Base-by-base conservation (phyloP, 1,284 basidiomycete species). In the Cystobasidium pallidum region DNA sequence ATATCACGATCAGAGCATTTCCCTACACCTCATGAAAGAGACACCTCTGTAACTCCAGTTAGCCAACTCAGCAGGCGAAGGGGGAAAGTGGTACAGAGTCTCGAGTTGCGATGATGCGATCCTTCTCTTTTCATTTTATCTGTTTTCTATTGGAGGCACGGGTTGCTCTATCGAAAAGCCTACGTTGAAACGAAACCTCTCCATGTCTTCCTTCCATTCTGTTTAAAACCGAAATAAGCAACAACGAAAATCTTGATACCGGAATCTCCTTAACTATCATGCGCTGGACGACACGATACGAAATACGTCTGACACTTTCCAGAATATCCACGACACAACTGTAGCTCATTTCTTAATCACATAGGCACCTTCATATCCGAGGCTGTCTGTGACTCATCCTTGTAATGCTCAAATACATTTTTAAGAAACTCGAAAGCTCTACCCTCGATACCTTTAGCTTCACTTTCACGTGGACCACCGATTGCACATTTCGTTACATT, bases 391-490 rank as follows among this genome's bases (percentile, higher is more conserved):
- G 26, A 7, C 49, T 51, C 39, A 28, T 51, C 17, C 61, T 64
- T 64, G 34, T 66, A 66, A 26, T 66, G 17, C 10, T 51, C 26
- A 30, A 71, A 64, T 13, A 71, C 51, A 15, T 57, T 21, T 19
- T 24, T 2, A 4, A 71, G 59, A 32, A 71, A 71, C 2, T n/a
- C 7, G 24, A 21, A 54, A 11, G 68, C 68, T 71, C 57, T 34
- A 15, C 36, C 21, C 51, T 63, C 11, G 10, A 71, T 71, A 26
- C 68, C 68, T 32, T 43, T 43, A 21, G 34, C 49, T 71, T 71
- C 68, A 43, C 59, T 63, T 47, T 71, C 68, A 0, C 68, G 28
- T 41, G 68, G 68, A 45, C 68, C 68, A 19, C 68, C 68, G 21
- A 71, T 64, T 39, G 68, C 68, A 24, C 68, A 71, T 63, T 30